Evolutionary conservation across 1,284 basidiomycete genomes (phyloP).

Genomic region (Puccinia hordei): DNA sequence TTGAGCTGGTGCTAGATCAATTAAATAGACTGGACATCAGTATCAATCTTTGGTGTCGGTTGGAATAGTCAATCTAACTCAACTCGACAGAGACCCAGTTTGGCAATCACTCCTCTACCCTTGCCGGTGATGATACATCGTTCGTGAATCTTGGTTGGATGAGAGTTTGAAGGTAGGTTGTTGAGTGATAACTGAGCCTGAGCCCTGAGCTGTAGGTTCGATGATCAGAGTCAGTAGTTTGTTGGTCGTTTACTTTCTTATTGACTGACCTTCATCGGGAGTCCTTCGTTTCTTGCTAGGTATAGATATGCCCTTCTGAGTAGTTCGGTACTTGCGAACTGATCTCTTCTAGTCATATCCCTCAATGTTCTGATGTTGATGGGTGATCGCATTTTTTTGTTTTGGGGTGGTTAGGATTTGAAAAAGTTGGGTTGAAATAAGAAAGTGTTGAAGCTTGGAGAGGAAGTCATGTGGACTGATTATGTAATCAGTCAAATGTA

Average conservation of each 20-base stretch:
- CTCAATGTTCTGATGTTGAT: conserved; percentile 50
- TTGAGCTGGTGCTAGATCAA: conserved; percentile 47
- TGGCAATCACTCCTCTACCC: conserved; percentile 48
- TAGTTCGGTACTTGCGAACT: conserved; percentile 41
- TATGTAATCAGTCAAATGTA: no score
- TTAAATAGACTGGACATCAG: no score
- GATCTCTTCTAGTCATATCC: conserved; percentile 39
- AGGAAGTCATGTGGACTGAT: no score
- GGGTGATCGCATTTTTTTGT: conserved; percentile 42
- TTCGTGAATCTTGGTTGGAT: conserved; percentile 51
- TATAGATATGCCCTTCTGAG: conserved; percentile 43
- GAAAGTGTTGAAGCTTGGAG: no score
- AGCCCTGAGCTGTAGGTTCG: conserved; percentile 25
- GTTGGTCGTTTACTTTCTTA: not conserved
- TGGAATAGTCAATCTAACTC: not conserved
- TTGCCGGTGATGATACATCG: conserved; percentile 47
- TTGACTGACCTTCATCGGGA: conserved; percentile 46
- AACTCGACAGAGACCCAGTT: conserved; percentile 49
- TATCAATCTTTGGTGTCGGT: no score
- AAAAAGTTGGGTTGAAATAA: no score
- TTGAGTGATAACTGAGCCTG: conserved; percentile 50
- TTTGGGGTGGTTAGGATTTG: no score
- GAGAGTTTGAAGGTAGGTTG: conserved; percentile 48
- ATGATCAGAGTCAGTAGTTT: not conserved
- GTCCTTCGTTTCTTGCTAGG: conserved; percentile 37